Base-by-base conservation (phyloP, 208 protist genomes). In the Vickermania ingenoplastis region DNA sequence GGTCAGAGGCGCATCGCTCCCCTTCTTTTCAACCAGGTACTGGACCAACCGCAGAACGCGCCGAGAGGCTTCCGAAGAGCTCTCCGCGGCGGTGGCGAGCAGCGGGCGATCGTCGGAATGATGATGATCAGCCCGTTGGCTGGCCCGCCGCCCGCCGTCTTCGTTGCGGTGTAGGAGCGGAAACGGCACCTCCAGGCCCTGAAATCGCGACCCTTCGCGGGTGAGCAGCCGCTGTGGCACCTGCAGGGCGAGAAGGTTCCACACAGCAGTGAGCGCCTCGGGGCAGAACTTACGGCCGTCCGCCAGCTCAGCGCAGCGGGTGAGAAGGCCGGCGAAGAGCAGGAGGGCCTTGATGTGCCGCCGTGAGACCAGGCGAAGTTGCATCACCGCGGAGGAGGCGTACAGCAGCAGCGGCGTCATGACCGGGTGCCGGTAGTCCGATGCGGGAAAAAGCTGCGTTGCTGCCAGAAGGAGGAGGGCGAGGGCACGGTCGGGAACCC, bases 381-480 rank as follows among this genome's bases (percentile, higher is more conserved):
- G 86, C 65, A 81, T 51, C 22, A 90, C 60, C 22, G 76, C 59
- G 5, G 86, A 87, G 65, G 62, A 82, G 26, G 89, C 58, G 53
- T 90, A 87, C 17, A 93, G 45, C 2, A 86, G 55, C 55, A 93
- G 79, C 2, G 83, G 83, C 21, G 82, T 93, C 30, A 74, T 63
- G 11, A 93, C 86, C 36, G 76, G 73, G 65, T 93, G 86, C 4
- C 81, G 86, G 69, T 91, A 87, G 51, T 91, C 82, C 24, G 76
- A 83, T 59, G 75, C 73, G 7, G 86, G 83, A 49, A 90, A 93
- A 3, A 93, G 55, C 29, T 81, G 79, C 25, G 81, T 74, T 22
- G 78, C 74, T 31, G 74, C 71, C 65, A 83, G 75, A 7, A 89
- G 76, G 17, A 74, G 80, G n/a, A 92, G 59, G 36, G 88, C 56